Percentiles rank a stretch among this genome's conserved stretches.
phyloP scores from a whole-genome alignment of 768 basidiomycete species.

The Auricularia heimuer region DNA sequence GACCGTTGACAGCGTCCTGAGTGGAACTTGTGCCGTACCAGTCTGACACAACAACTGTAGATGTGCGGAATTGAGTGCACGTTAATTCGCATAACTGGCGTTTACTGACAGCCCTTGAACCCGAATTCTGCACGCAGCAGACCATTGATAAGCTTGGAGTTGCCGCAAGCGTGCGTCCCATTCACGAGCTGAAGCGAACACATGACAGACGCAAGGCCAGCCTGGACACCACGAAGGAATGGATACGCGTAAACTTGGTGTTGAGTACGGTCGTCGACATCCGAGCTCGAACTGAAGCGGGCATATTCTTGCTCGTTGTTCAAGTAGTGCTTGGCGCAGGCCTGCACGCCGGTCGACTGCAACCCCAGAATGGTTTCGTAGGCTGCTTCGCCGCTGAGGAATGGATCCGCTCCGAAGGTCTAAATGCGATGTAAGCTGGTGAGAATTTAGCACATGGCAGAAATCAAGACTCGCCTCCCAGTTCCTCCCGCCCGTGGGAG shows the following conservation, averaged over 20 bases:
- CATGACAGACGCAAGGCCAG: conserved; percentile 65
- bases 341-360: conserved; percentile 71
- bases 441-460: not conserved
- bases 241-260: conserved; percentile 68
- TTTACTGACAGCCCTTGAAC: conserved; percentile 36
- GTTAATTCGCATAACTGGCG: not conserved
- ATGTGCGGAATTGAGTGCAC: not conserved
- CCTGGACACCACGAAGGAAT: conserved; percentile 61
- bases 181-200: conserved; percentile 47
- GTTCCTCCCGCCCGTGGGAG: conserved; percentile 68
- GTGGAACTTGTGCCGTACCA: conserved; percentile 12
- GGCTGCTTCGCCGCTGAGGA: conserved; percentile 62
- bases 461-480: conserved; percentile 51
- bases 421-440: not conserved
- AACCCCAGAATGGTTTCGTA: conserved; percentile 76
- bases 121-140: conserved; percentile 65
- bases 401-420: conserved; percentile 85
- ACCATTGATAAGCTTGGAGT: conserved; percentile 57
- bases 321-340: conserved; percentile 70
- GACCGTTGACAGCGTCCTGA: not conserved
- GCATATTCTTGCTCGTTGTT: conserved; percentile 29
- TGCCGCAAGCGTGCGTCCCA: conserved; percentile 63
- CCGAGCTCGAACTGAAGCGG: conserved; percentile 30
- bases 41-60: conserved; percentile 13
- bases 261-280: conserved; percentile 71